These are phyloP conservation scores for Zelopaecilomyces penicillatus DNA, from an alignment of 2,329 filamentous ascomycete genomes.

Conservation along the genomic window DNA sequence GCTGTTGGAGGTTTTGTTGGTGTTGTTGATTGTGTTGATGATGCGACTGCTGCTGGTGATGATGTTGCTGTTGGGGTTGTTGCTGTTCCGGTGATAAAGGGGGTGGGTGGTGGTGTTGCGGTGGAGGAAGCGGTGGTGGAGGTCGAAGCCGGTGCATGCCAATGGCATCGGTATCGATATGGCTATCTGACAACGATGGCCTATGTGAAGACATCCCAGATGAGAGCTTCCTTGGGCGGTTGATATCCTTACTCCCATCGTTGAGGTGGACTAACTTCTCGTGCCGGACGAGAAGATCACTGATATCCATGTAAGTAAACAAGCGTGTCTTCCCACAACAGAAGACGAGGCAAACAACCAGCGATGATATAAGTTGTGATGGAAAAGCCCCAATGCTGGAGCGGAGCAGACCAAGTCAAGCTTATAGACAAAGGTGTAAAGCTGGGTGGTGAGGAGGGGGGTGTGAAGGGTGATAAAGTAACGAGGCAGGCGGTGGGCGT, in stretches of 20 bases:
- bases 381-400: background rate
- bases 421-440: conserved; percentile 4
- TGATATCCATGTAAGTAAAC: conserved; percentile 52
- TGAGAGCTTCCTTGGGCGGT: conserved; percentile 43
- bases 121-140: conserved; percentile 11
- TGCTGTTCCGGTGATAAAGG: background rate
- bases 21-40: conserved; percentile 10
- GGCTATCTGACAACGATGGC: conserved; percentile 38
- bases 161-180: conserved; percentile 39
- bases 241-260: conserved; percentile 47
- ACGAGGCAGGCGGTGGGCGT: conserved; percentile 8
- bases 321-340: background rate
- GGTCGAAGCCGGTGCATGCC: conserved; percentile 28
- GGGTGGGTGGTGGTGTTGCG: conserved; percentile 4
- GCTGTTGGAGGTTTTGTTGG: conserved; percentile 13
- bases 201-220: conserved; percentile 35
- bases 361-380: background rate
- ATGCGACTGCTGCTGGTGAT: conserved; percentile 10
- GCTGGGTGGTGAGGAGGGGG: conserved; percentile 6
- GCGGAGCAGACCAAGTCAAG: background rate
- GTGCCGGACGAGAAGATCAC: conserved; percentile 54
- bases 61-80: conserved; percentile 14
- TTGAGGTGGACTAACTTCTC: conserved; percentile 58
- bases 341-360: background rate
- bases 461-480: conserved; percentile 6